Base-by-base conservation (phyloP, 2,329 filamentous ascomycete genomes). In the Exophiala bonariae region DNA sequence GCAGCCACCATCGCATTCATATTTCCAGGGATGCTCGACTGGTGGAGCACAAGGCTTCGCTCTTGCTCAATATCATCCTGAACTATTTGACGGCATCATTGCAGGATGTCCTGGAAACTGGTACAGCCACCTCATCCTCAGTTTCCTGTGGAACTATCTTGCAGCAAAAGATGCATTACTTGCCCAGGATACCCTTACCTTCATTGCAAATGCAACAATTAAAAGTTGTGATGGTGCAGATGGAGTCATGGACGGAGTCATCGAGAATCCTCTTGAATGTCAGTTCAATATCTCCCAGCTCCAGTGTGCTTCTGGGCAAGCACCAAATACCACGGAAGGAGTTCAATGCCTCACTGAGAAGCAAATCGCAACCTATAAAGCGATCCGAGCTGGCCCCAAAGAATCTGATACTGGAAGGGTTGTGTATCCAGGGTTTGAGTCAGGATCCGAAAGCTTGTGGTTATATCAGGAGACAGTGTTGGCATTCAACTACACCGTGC, bases 41-140 rank as follows among this genome's bases (percentile, higher is more conserved):
- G 81, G 81, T 3, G 80, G 81, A 1, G 68, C 80, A 0, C 77
- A 83, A 65, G 80, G 78, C 2, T 65, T 81, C 31, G 77, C 76
- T 40, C 72, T 74, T 5, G 72, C 1, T 44, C 59, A 22, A 20
- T 18, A 46, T 8, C 53, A 60, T 18, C 59, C 60, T 0, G 40
- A 38, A 2, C 42, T 52, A 13, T 63, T 57, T 19, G 57, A 62
- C 35, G 59, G 59, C 2, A 57, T 62, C 35, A 40, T 59, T 4
- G 59, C 56, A 10, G 47, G 35, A 5, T 46, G 55, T 8, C 58
- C 57, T 65, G 1, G 59, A 8, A 36, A 39, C 9, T 19, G 42
- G 14, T 46, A 20, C 33, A 33, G 23, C 8, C 20, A 45, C 11
- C 34, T 52, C 11, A 4, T 28, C 3, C 14, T 22, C 11, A 26